Evolutionary conservation across 2,329 filamentous ascomycete species (phyloP).

Genomic region (Hyphodiscus sp.): DNA sequence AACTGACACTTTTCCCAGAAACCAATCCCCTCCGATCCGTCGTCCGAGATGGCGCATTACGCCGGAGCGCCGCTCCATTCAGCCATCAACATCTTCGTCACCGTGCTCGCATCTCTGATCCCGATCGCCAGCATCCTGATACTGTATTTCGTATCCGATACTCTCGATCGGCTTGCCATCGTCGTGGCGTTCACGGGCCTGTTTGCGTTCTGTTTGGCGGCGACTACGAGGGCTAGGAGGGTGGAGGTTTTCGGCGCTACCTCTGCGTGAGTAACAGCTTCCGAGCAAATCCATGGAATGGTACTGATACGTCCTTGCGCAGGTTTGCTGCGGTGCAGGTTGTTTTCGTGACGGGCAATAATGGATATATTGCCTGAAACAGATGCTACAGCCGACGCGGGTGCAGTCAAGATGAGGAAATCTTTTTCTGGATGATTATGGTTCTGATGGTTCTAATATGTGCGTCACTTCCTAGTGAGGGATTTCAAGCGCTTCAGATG

Average conservation of each 20-base stretch:
- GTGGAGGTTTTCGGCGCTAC: constrained; percentile 29
- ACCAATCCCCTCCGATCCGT: background rate
- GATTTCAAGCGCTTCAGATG: no score
- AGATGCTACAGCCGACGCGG: background rate
- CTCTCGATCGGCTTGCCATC: constrained; percentile 18
- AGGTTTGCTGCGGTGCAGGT: constrained; percentile 4
- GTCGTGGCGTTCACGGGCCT: constrained; percentile 22
- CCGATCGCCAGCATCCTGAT: constrained; percentile 25
- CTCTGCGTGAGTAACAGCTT: constrained; percentile 19
- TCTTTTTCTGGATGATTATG: no score
- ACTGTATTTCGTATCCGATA: constrained; percentile 25
- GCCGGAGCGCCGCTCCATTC: constrained; percentile 6
- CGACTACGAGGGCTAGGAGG: constrained; percentile 23
- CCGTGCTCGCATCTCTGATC: constrained; percentile 25
- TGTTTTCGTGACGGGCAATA: constrained; percentile 1
- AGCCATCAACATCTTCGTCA: constrained; percentile 7
- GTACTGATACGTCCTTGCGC: no score
- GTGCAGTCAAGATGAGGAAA: background rate
- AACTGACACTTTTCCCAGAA: background rate
- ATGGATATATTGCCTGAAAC: constrained; percentile 1
- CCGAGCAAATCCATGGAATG: constrained; percentile 6
- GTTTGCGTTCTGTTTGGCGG: constrained; percentile 22
- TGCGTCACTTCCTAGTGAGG: no score
- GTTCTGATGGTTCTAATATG: no score
- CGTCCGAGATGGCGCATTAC: constrained; percentile 7